Evolutionary conservation across 1,284 basidiomycete genomes (phyloP).

Genomic region (Meira nashicola): DNA sequence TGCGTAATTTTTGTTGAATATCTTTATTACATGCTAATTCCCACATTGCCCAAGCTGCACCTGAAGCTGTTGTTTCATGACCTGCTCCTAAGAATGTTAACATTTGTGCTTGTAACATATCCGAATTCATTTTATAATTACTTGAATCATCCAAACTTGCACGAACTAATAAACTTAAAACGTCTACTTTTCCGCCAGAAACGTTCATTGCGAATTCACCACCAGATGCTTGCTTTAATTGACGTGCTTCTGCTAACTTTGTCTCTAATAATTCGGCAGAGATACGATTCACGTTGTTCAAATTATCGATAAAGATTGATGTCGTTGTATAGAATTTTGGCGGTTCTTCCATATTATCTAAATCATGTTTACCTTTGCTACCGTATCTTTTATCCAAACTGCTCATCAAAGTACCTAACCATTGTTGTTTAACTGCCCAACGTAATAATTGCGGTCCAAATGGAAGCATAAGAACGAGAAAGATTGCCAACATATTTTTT

Average conservation of each 20-base stretch:
- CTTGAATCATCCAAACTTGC: slow-evolving; percentile 18
- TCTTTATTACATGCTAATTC: slow-evolving; percentile 61
- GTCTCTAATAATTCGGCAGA: slow-evolving; percentile 31
- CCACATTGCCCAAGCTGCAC: slow-evolving; percentile 69
- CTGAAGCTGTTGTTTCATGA: slow-evolving; percentile 61
- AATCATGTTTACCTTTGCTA: neutral
- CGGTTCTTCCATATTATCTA: too few species aligned
- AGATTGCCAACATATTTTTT: slow-evolving; percentile 33
- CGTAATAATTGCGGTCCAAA: slow-evolving; percentile 24
- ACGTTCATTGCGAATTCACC: slow-evolving; percentile 19
- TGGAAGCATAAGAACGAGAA: slow-evolving; percentile 36
- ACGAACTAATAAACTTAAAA: slow-evolving; percentile 10
- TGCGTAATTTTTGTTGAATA: slow-evolving; percentile 62
- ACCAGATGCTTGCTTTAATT: slow-evolving; percentile 19
- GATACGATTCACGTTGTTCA: slow-evolving; percentile 34
- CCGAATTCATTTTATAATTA: slow-evolving; percentile 30
- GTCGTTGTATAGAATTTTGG: slow-evolving; percentile 17
- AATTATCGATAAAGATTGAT: slow-evolving; percentile 11
- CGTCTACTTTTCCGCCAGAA: slow-evolving; percentile 25
- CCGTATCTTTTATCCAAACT: neutral
- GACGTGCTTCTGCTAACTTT: slow-evolving; percentile 23
- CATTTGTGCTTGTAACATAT: slow-evolving; percentile 33
- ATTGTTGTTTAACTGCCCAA: slow-evolving; percentile 17
- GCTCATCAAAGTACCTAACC: slow-evolving; percentile 11
- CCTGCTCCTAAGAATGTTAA: slow-evolving; percentile 42